Percentiles rank a stretch among this genome's conserved stretches.
These are phyloP conservation scores for Salix arbutifolia DNA, from an alignment of 345 rosid genomes.

Conservation along the genomic window DNA sequence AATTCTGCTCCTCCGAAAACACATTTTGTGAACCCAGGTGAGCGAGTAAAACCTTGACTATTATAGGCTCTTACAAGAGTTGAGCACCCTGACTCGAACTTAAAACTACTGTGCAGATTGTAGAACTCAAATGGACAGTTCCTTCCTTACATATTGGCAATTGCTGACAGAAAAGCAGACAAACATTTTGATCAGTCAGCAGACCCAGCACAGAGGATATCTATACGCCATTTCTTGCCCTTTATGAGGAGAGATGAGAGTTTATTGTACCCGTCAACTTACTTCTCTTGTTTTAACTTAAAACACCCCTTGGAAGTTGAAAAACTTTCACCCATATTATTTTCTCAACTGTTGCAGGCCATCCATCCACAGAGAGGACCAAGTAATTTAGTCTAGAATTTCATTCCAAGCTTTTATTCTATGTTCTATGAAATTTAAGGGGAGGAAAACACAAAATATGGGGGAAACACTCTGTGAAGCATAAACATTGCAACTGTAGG, in stretches of 20 bases:
- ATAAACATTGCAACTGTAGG: conserved; percentile 18
- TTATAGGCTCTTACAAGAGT: too few species aligned
- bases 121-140: too few species aligned
- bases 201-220: not conserved
- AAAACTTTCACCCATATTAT: not conserved
- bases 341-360: not conserved
- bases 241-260: not conserved
- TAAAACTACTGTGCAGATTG: too few species aligned
- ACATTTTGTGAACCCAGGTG: too few species aligned
- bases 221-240: not conserved
- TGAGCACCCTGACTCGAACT: rapidly evolving
- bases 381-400: not conserved
- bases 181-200: not conserved
- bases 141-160: not conserved
- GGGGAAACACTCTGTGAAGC: conserved; percentile 13
- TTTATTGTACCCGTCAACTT: not conserved
- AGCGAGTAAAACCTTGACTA: too few species aligned
- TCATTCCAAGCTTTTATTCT: not conserved
- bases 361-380: not conserved
- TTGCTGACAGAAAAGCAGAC: not conserved
- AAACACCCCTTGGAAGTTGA: not conserved
- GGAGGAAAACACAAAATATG: not conserved
- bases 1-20: too few species aligned
- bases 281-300: not conserved
- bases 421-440: not conserved